Conservation (phyloP, 2,329 filamentous ascomycete species). For the Sordariomycetes sp. region DNA sequence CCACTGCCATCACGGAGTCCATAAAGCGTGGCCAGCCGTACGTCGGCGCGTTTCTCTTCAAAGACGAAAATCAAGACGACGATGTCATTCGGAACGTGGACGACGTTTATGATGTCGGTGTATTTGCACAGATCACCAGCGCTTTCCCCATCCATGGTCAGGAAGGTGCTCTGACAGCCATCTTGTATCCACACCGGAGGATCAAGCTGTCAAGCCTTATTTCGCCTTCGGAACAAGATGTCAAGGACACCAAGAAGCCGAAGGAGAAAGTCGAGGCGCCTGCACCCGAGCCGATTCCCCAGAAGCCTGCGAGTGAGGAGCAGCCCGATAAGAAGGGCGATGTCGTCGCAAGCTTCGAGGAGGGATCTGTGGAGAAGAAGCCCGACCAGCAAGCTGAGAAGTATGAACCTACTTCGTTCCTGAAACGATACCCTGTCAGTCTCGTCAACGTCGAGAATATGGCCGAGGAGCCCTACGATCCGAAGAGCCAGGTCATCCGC, state of each 20-base stretch:
- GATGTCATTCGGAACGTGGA: constrained; percentile 85
- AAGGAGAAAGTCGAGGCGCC: constrained; percentile 38
- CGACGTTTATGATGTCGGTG: constrained; percentile 91
- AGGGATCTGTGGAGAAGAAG: constrained; percentile 57
- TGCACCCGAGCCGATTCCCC: constrained; percentile 48
- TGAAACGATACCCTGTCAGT: constrained; percentile 86
- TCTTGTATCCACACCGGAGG: constrained; percentile 89
- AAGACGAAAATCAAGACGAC: constrained; percentile 88
- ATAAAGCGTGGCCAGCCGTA: constrained; percentile 96
- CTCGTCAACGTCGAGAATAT: constrained; percentile 94
- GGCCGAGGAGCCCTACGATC: constrained; percentile 78
- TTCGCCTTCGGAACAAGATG: constrained; percentile 44
- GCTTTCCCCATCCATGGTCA: constrained; percentile 87
- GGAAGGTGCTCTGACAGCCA: constrained; percentile 77
- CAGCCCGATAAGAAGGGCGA: constrained; percentile 71
- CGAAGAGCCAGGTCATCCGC: constrained; percentile 79
- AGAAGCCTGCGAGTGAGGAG: constrained; percentile 44
- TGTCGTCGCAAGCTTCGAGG: constrained; percentile 94
- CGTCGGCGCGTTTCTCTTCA: constrained; percentile 92
- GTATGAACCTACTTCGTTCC: constrained; percentile 84
- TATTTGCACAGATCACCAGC: constrained; percentile 96
- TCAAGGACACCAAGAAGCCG: constrained; percentile 40
- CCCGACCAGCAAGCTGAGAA: constrained; percentile 39
- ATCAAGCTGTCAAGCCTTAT: constrained; percentile 84
- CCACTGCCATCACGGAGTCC: constrained; percentile 88